Evolutionary conservation across 129 eudicot species (phyloP).

Genomic region (Oenanthe sinensis): DNA sequence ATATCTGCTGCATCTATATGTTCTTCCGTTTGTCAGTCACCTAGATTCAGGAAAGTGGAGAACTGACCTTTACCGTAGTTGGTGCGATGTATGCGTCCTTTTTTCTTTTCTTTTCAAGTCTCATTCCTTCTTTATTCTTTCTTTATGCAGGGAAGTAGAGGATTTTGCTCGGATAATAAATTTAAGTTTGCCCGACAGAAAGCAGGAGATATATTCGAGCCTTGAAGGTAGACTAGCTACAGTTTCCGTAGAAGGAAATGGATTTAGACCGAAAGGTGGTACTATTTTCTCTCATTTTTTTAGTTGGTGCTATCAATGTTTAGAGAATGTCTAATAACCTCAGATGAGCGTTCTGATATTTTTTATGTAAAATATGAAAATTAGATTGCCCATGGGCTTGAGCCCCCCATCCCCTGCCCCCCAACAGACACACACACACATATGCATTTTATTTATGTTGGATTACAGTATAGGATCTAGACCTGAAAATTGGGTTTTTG

Average conservation of each 20-base stretch:
- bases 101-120: not conserved
- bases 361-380: not conserved
- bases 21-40: not conserved
- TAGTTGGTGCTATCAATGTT: not conserved
- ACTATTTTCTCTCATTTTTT: not conserved
- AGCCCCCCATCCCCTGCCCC: not conserved
- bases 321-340: not conserved
- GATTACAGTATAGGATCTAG: not conserved
- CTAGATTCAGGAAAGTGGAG: not conserved
- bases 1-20: not conserved
- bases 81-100: not conserved
- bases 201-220: not conserved
- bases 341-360: not conserved
- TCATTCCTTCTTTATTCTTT: not conserved
- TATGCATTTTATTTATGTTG: too few relatives aligned
- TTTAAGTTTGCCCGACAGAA: not conserved
- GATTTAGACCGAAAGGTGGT: not conserved
- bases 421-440: not conserved
- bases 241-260: not conserved
- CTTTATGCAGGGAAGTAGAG: not conserved
- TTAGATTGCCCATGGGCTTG: not conserved
- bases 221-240: not conserved
- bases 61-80: not conserved
- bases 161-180: constrained; percentile 2
- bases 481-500: not conserved